phyloP scores from a whole-genome alignment of 164 flowering plant species.

The Pachysandra terminalis region DNA sequence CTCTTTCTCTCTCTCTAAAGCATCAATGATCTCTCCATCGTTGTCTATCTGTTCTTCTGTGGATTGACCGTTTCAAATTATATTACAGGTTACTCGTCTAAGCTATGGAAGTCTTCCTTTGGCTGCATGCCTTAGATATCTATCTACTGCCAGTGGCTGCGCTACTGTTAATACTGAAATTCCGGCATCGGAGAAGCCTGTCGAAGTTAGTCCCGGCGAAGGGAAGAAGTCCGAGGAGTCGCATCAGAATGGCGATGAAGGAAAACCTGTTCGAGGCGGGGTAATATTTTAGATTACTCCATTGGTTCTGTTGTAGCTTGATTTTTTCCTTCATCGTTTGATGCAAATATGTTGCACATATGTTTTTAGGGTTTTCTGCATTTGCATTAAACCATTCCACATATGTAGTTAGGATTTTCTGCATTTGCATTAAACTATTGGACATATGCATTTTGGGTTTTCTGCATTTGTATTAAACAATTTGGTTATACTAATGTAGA shows the following conservation, averaged over 20 bases:
- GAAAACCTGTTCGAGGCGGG: conserved; percentile 75
- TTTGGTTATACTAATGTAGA: too few species aligned
- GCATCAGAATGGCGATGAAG: conserved; percentile 35
- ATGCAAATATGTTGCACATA: neutral
- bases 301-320: too few species aligned
- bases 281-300: conserved; percentile 27
- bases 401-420: neutral
- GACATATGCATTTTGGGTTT: neutral
- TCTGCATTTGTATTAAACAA: neutral
- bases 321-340: neutral
- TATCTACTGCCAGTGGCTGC: conserved; percentile 8
- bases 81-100: conserved; percentile 11
- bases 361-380: neutral
- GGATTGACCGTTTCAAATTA: too few species aligned
- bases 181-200: conserved; percentile 9
- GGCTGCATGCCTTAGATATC: neutral
- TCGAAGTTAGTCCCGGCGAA: conserved; percentile 22
- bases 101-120: neutral
- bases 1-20: too few species aligned
- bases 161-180: conserved; percentile 12
- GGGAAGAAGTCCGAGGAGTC: conserved; percentile 37
- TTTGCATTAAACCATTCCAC: neutral
- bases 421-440: neutral
- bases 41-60: too few species aligned
- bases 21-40: too few species aligned